Conservation (phyloP, 2,329 filamentous ascomycete genomes). For the Paecilomyces dactylethromorphus region DNA sequence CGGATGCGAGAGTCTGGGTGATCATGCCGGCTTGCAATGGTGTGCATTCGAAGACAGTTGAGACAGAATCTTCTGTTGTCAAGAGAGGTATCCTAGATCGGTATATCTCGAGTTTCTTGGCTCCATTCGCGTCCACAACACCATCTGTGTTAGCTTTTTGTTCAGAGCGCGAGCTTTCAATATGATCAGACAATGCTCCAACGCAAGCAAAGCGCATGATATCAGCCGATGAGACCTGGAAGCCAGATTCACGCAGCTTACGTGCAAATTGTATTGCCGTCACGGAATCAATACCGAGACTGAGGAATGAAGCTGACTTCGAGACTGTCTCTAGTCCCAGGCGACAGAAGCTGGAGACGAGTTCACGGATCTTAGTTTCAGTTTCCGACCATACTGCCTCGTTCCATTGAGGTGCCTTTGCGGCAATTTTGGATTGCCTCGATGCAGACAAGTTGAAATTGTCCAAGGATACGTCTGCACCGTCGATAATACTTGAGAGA, state of each 20-base stretch:
- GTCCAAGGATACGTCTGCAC: constrained; percentile 16
- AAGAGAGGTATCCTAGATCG: constrained; percentile 11
- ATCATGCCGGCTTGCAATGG: constrained; percentile 80
- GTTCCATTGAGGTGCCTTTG: constrained; percentile 10
- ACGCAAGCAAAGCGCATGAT: constrained; percentile 27
- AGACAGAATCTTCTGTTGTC: constrained; percentile 12
- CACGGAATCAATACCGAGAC: constrained; percentile 26
- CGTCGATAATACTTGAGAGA: constrained; percentile 17
- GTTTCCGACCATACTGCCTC: constrained; percentile 13
- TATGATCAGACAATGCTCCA: constrained; percentile 15
- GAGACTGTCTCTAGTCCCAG: constrained; percentile 15
- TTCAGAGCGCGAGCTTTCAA: constrained; percentile 7
- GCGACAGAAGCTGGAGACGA: constrained; percentile 16
- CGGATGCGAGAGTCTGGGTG: constrained; percentile 56
- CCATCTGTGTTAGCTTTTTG: neutral
- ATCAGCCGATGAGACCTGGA: constrained; percentile 26
- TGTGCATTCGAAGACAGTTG: constrained; percentile 51
- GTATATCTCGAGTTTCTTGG: constrained; percentile 5
- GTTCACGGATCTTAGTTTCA: constrained; percentile 16
- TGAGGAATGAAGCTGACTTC: constrained; percentile 25
- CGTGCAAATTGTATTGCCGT: constrained; percentile 26
- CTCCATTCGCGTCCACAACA: neutral
- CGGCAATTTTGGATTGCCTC: neutral
- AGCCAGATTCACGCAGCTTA: constrained; percentile 18
- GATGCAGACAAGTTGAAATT: constrained; percentile 14